A percentile compares a stretch with the other conserved stretches of the same genome.
Conservation (phyloP, 2,329 filamentous ascomycete genomes). For the Tolypocladium album region DNA sequence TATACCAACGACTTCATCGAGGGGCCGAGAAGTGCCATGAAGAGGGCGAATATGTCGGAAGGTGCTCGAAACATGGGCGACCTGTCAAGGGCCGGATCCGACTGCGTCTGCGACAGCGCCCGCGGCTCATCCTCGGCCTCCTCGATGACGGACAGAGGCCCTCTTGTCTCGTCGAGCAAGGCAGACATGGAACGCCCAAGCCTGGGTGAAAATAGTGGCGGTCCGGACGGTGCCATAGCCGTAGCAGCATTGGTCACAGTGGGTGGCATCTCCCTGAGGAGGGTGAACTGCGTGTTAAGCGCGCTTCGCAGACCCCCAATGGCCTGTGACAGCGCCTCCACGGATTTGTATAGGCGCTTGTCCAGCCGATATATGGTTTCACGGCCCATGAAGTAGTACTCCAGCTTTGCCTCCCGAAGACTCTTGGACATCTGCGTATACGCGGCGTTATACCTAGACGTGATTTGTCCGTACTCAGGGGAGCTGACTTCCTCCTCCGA, state of each 20-base stretch:
- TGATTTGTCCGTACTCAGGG: conserved; percentile 51
- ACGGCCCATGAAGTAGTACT: conserved; percentile 73
- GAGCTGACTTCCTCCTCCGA: conserved; percentile 67
- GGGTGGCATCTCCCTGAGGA: conserved; percentile 54
- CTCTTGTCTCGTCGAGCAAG: conserved; percentile 28
- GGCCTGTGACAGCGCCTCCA: conserved; percentile 78
- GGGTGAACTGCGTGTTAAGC: conserved; percentile 76
- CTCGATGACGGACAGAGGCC: conserved; percentile 50
- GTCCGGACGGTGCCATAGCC: conserved; percentile 4
- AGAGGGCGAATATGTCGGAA: conserved; percentile 81
- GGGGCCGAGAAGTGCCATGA: conserved; percentile 79
- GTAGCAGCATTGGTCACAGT: not conserved
- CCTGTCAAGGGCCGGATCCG: conserved; percentile 16
- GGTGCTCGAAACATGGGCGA: conserved; percentile 44
- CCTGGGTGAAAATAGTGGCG: conserved; percentile 12
- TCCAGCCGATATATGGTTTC: conserved; percentile 73
- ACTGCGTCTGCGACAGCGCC: conserved; percentile 12
- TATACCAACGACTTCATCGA: conserved; percentile 95
- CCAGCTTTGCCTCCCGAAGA: conserved; percentile 75
- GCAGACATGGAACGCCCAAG: conserved; percentile 16
- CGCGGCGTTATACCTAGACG: conserved; percentile 52
- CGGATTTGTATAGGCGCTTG: conserved; percentile 67
- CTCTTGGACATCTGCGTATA: conserved; percentile 65
- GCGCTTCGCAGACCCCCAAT: conserved; percentile 86
- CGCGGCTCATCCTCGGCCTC: conserved; percentile 41